Percentiles rank a stretch among this genome's conserved stretches.
These are phyloP conservation scores for Monosporascus sp. DNA, from an alignment of 2,329 filamentous ascomycete species.

Conservation along the genomic window DNA sequence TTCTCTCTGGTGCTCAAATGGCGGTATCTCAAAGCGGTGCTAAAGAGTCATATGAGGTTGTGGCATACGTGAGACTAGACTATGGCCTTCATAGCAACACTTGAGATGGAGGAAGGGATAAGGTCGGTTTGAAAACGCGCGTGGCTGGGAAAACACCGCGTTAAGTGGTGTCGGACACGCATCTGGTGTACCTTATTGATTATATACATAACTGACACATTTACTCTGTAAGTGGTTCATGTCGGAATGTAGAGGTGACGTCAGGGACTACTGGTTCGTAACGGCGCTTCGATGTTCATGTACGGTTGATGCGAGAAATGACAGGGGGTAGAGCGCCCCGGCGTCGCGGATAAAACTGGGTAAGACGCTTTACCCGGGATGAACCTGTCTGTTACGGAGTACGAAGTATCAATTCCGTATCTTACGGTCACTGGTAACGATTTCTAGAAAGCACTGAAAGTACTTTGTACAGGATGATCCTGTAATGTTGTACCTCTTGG, in stretches of 20 bases:
- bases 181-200: too few species aligned
- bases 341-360: not conserved
- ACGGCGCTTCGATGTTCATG: too few species aligned
- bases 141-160: not conserved
- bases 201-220: too few species aligned
- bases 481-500: not conserved
- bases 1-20: not conserved
- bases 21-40: not conserved
- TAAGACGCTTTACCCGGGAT: too few species aligned
- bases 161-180: not conserved
- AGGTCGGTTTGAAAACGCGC: not conserved
- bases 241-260: not conserved
- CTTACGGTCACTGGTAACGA: too few species aligned
- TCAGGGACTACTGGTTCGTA: not conserved
- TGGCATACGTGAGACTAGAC: not conserved
- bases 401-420: too few species aligned
- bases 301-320: not conserved
- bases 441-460: too few species aligned
- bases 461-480: not conserved
- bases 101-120: not conserved
- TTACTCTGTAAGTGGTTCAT: too few species aligned
- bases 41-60: not conserved
- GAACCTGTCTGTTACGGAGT: too few species aligned
- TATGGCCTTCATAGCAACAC: not conserved
- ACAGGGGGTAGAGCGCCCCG: not conserved